Base-by-base conservation (phyloP, 768 basidiomycete species). In the Phlebiopsis gigantea region DNA sequence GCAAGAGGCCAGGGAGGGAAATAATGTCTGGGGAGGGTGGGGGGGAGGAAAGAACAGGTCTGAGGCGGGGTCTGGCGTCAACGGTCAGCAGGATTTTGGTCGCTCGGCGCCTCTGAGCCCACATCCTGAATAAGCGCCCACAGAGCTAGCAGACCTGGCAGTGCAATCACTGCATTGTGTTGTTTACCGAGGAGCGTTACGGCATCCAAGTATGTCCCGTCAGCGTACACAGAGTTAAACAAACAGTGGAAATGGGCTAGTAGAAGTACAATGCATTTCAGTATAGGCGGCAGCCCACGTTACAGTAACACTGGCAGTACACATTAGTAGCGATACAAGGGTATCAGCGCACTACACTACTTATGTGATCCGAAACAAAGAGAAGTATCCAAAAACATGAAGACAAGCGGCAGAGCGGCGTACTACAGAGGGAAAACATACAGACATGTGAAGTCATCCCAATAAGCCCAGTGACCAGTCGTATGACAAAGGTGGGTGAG, bases 301-400 rank as follows among this genome's bases (percentile, higher is more conserved):
- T 19, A 19, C n/a, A 45, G 19, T n/a, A n/a, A n/a, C n/a, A 28
- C 26, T 48, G 50, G n/a, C 9, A 51, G 50, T 51, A 51, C 50
- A 51, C 19, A 51, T 41, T 41, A 51, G 22, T 22, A 25, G 50
- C 29, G 47, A 48, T 51, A 51, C 50, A 51, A 48, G 47, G 50
- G 50, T 41, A 51, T 51, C 30, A 39, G 30, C 50, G 34, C 17
- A 39, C 34, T 39, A 39, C 34, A 39, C 34, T 39, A 39, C 34
- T n/a, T n/a, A n/a, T n/a, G n/a, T 29, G 47, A 30, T 48, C 47
- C 21, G 47, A 8, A 26, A 28, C 47, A n/a, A 48, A 39, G 34
- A 17, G n/a, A n/a, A n/a, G n/a, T n/a, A n/a, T n/a, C n/a, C n/a
- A n/a, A n/a, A n/a, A n/a, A n/a, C n/a, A n/a, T n/a, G n/a, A n/a